Percentiles rank a stretch among this genome's conserved stretches.
Evolutionary conservation across 2,329 filamentous ascomycete genomes (phyloP).

Genomic region (Dendrostoma leiphaemia): DNA sequence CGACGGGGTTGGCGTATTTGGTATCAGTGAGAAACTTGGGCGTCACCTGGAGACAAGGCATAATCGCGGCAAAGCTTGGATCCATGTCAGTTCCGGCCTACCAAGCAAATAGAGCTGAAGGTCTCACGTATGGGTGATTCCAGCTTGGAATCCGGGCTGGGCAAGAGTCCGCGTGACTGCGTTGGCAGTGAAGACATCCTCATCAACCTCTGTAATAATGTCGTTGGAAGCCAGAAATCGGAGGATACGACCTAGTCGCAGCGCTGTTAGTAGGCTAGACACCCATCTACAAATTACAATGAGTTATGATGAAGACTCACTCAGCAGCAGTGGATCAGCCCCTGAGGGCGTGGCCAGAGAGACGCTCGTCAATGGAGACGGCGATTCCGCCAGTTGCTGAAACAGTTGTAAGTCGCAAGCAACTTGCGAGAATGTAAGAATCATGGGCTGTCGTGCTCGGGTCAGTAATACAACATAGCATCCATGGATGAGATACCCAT

Average conservation of each 20-base stretch:
- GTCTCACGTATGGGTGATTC: not conserved
- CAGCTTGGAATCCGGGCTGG: not conserved
- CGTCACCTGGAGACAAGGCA: slow-evolving; percentile 5
- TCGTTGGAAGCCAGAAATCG: slow-evolving; percentile 1
- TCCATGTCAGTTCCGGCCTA: too few relatives aligned
- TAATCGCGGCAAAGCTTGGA: too few relatives aligned
- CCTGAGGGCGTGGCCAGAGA: too few relatives aligned
- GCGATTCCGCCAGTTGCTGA: too few relatives aligned
- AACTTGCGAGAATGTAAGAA: not conserved
- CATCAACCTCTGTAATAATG: not conserved
- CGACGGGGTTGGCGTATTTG: slow-evolving; percentile 18
- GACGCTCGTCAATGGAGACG: not conserved
- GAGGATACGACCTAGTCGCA: not conserved
- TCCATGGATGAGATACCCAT: too few relatives aligned
- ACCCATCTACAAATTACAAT: too few relatives aligned
- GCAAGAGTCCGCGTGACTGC: not conserved
- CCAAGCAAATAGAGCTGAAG: too few relatives aligned
- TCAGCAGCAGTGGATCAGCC: not conserved
- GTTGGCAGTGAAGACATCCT: not conserved
- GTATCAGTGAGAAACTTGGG: slow-evolving; percentile 19
- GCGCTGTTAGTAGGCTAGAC: too few relatives aligned
- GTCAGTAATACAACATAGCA: not conserved
- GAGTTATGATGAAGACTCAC: not conserved
- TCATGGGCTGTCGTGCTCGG: not conserved
- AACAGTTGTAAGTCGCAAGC: not conserved